Evolutionary conservation across 805 yeast genomes (phyloP), one percentile per base, ranked within the genome.

Genomic region (Metschnikowia cubensis): DNA sequence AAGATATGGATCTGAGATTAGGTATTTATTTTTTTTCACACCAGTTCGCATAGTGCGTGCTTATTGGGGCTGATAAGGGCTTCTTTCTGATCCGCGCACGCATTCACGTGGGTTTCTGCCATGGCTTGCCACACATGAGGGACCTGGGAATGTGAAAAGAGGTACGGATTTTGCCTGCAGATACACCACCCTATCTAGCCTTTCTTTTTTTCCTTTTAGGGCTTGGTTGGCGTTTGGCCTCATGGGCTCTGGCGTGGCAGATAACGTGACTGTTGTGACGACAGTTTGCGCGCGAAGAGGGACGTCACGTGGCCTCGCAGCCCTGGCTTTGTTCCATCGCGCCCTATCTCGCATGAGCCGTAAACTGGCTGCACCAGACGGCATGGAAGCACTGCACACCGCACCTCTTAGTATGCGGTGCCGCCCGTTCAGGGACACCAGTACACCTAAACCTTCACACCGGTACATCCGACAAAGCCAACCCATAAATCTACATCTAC

Each of bases 1-100:
- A 42, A n/a, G 29, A 20, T 17, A 17, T 17, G 45, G 25, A 31
- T 29, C 25, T 31, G 33, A 22, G 29, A 42, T 31, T 44, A 43
- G 32, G 20, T 36, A 33, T 45, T 49, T 25, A 25, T 50, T 50
- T 54, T 55, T 53, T 53, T 55, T 48, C 48, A 42, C 46, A 3
- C 41, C 45, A 25, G 33, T 42, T 36, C 38, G 35, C 37, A 32
- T 52, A 33, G 47, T 53, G 56, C 53, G 51, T 42, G 46, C 34
- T 47, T 47, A 44, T 40, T 49, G 38, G 52, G 43, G 38, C 22
- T 47, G 53, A 52, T 52, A 52, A 52, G 55, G 55, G 52, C 55
- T 52, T 43, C 44, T 46, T 38, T 47, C 44, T 41, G 45, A 37
- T 42, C 2, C 18, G 37, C 45, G 36, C 45, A 42, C 45, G 45